A percentile compares a stretch with the other conserved stretches of the same genome.
Evolutionary conservation across 306 rosid species (phyloP).

Genomic region (Gastrolobium bilobum): DNA sequence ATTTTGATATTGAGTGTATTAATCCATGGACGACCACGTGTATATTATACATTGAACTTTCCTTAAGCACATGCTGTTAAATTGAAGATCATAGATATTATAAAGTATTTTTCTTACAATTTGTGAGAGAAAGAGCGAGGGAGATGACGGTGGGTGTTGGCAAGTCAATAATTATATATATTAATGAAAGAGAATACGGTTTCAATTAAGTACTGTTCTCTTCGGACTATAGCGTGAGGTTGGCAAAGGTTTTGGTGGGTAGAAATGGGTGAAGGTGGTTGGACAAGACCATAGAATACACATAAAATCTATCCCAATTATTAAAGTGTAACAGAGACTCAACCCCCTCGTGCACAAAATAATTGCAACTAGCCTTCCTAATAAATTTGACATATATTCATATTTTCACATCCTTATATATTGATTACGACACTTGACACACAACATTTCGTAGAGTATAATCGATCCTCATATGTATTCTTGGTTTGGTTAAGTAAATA

Average conservation of each 20-base stretch:
- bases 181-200: constrained; percentile 1
- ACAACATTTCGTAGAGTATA: too few species aligned
- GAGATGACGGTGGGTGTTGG: constrained; percentile 39
- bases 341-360: constrained; percentile 54
- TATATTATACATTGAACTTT: neutral
- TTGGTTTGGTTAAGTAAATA: constrained; percentile 33
- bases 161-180: neutral
- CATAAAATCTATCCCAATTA: constrained; percentile 36
- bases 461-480: constrained; percentile 24
- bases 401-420: constrained; percentile 11
- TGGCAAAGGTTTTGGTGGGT: constrained; percentile 65
- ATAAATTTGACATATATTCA: constrained; percentile 1
- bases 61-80: too few species aligned
- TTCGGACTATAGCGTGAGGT: constrained; percentile 43
- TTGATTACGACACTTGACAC: constrained; percentile 19
- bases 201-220: constrained; percentile 41
- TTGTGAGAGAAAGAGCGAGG: neutral
- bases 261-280: constrained; percentile 87
- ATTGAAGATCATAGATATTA: neutral
- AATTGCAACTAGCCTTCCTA: constrained; percentile 42
- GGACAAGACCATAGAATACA: constrained; percentile 53
- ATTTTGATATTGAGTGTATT: neutral
- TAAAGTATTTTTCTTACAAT: neutral
- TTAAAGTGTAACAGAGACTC: constrained; percentile 46
- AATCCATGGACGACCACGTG: neutral